Base-by-base conservation (phyloP, 2,329 filamentous ascomycete genomes). In the Sporothrix brasiliensis region DNA sequence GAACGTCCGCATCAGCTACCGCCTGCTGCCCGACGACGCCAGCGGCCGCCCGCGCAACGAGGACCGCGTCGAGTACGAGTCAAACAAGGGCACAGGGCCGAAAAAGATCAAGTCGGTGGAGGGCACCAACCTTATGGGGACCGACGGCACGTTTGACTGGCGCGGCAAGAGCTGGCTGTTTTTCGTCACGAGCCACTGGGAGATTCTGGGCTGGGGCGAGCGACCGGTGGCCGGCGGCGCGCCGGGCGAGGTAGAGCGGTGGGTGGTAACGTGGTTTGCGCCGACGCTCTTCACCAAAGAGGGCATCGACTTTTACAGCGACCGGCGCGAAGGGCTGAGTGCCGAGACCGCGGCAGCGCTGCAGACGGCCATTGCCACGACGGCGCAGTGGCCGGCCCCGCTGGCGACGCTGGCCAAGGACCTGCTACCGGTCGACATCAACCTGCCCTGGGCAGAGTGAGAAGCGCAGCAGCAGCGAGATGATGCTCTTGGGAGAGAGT, bases 261-360 rank as follows among this genome's bases (percentile, higher is more conserved):
- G 92, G 91, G 88, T 87, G 1, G 91, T 97, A 16, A 96, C 92
- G 4, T 94, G 90, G 84, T 97, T 97, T 79, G 89, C 90, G 73
- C 89, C 91, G 76, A 96, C 92, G 30, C 75, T 94, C 58, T 96
- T 97, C 75, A 95, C 92, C 7, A 90, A 91, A 73, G 91, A 92
- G 70, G 93, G 93, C 0, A 76, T 97, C 41, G 93, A 97, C 79
- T 79, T 96, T 11, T 95, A 94, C 79, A 89, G 87, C 60, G 84
- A 91, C 74, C 83, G 85, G 19, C 84, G 80, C 67, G 85, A 84
- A 73, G 91, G 91, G 0, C 73, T 92, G 73, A 85, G 83, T 69
- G 80, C 85, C 70, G 84, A 82, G 77, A 87, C 88, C 68, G 65
- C 60, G 7, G 68, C 66, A 0, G 71, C 71, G 39, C 54, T 75